Percentiles rank a stretch among this genome's conserved stretches.
These are phyloP conservation scores for Arxiozyma bovina DNA, from an alignment of 1,139 yeast species.

Conservation along the genomic window DNA sequence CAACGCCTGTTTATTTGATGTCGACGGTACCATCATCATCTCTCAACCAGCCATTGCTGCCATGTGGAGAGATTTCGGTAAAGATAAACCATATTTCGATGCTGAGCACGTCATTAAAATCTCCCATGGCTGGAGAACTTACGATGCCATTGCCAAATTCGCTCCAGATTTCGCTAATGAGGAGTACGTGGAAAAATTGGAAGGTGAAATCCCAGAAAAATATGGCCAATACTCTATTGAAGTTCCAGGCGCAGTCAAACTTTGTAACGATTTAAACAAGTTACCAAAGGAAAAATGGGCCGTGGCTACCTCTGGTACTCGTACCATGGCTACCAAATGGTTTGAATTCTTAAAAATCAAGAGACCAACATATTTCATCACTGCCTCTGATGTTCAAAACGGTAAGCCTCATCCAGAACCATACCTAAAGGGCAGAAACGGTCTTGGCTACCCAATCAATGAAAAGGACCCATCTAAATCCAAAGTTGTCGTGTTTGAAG, in stretches of 20 bases:
- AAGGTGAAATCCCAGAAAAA: slow-evolving; percentile 61
- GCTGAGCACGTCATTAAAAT: slow-evolving; percentile 63
- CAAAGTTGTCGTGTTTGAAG: slow-evolving; percentile 64
- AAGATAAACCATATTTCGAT: slow-evolving; percentile 60
- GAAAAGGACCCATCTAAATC: slow-evolving; percentile 30
- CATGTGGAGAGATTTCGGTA: slow-evolving; percentile 69
- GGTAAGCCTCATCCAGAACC: slow-evolving; percentile 88
- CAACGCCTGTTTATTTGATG: slow-evolving; percentile 54
- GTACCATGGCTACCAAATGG: slow-evolving; percentile 72
- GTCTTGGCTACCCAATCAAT: slow-evolving; percentile 43
- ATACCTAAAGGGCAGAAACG: slow-evolving; percentile 55
- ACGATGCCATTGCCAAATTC: slow-evolving; percentile 65
- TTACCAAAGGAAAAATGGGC: slow-evolving; percentile 54
- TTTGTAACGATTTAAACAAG: slow-evolving; percentile 35
- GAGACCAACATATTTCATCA: slow-evolving; percentile 64
- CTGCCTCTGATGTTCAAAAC: slow-evolving; percentile 66
- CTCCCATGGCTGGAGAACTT: slow-evolving; percentile 77
- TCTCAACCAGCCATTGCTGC: slow-evolving; percentile 77
- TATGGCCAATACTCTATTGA: slow-evolving; percentile 65
- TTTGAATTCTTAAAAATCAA: slow-evolving; percentile 53
- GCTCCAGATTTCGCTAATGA: slow-evolving; percentile 66
- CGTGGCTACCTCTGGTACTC: slow-evolving; percentile 77
- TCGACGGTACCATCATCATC: slow-evolving; percentile 78
- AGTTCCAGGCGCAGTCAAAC: slow-evolving; percentile 65
- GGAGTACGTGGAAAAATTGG: slow-evolving; percentile 60